A percentile compares a stretch with the other conserved stretches of the same genome.
phyloP scores from a whole-genome alignment of 73 alveolate species.

The Uronychia binucleata region DNA sequence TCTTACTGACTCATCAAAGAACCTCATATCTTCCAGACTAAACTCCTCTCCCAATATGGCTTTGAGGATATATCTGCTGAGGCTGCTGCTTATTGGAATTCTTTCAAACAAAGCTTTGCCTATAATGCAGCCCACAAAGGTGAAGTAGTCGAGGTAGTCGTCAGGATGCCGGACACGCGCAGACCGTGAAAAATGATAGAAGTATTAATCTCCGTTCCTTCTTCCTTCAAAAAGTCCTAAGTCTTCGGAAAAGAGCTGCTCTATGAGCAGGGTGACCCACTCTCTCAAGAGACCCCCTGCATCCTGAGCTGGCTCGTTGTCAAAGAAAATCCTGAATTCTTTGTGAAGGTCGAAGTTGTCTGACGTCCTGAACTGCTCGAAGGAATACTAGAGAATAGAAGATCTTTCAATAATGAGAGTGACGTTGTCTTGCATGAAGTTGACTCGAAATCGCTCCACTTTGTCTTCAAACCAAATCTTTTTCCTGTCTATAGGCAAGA shows the following conservation, averaged over 20 bases:
- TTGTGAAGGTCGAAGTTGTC: slow-evolving; percentile 68
- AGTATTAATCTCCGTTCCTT: slow-evolving; percentile 35
- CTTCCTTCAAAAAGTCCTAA: slow-evolving; percentile 48
- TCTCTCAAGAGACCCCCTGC: slow-evolving; percentile 83
- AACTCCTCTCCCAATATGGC: slow-evolving; percentile 34
- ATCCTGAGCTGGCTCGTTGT: slow-evolving; percentile 80
- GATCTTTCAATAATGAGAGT: slow-evolving; percentile 45
- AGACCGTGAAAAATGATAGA: slow-evolving; percentile 2
- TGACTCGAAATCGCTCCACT: slow-evolving; percentile 25
- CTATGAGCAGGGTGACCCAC: slow-evolving; percentile 69
- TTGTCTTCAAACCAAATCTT: slow-evolving; percentile 49
- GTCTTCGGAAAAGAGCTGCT: slow-evolving; percentile 59
- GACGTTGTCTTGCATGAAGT: slow-evolving; percentile 35
- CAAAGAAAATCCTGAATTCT: slow-evolving; percentile 72
- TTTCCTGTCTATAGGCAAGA: not conserved
- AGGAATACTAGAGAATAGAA: slow-evolving; percentile 27
- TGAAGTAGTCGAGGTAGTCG: slow-evolving; percentile 18
- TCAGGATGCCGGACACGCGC: slow-evolving; percentile 4
- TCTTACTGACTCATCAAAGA: slow-evolving; percentile 48
- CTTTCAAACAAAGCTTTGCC: slow-evolving; percentile 88
- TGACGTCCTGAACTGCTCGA: slow-evolving; percentile 43
- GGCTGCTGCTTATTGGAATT: slow-evolving; percentile 67
- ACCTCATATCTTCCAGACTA: slow-evolving; percentile 45
- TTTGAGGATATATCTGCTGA: slow-evolving; percentile 57
- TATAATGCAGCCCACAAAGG: slow-evolving; percentile 74